Conservation (phyloP, 2,329 filamentous ascomycete species). For the Graphium sp. region DNA sequence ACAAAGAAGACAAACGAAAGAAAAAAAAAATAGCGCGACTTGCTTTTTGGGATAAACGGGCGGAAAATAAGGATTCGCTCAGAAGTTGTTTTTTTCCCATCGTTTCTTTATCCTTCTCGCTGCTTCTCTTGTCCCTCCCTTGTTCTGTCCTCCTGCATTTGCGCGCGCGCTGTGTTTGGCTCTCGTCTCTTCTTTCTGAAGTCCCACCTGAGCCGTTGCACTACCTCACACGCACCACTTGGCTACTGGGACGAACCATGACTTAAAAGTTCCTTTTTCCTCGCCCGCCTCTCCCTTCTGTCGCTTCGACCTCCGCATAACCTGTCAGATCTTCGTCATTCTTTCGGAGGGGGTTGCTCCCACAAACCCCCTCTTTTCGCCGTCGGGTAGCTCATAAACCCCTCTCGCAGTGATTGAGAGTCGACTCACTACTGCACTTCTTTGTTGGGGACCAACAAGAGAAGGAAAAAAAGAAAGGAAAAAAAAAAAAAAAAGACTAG, state of each 20-base stretch:
- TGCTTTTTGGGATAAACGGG: too few species aligned
- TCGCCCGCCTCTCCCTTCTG: not conserved
- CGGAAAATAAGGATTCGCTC: not conserved
- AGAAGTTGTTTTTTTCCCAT: not conserved
- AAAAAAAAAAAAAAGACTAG: slow-evolving; percentile 1
- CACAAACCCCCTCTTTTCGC: too few species aligned
- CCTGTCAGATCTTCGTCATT: too few species aligned
- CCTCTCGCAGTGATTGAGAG: too few species aligned
- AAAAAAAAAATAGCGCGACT: too few species aligned
- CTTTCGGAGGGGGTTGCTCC: too few species aligned
- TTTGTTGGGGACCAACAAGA: too few species aligned
- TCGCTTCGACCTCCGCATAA: too few species aligned
- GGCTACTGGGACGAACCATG: not conserved
- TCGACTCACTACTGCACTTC: too few species aligned
- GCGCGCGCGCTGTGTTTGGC: not conserved
- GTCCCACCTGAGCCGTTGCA: not conserved
- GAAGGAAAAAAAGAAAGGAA: slow-evolving; percentile 2
- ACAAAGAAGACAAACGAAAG: too few species aligned
- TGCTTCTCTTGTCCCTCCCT: not conserved
- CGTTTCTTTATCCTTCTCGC: not conserved
- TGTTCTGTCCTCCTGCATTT: not conserved
- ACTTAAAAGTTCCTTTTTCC: not conserved
- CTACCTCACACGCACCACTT: not conserved
- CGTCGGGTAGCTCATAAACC: too few species aligned
- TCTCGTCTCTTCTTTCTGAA: not conserved